These are phyloP conservation scores for Elsinoe ampelina DNA, from an alignment of 2,329 filamentous ascomycete genomes.

Conservation along the genomic window DNA sequence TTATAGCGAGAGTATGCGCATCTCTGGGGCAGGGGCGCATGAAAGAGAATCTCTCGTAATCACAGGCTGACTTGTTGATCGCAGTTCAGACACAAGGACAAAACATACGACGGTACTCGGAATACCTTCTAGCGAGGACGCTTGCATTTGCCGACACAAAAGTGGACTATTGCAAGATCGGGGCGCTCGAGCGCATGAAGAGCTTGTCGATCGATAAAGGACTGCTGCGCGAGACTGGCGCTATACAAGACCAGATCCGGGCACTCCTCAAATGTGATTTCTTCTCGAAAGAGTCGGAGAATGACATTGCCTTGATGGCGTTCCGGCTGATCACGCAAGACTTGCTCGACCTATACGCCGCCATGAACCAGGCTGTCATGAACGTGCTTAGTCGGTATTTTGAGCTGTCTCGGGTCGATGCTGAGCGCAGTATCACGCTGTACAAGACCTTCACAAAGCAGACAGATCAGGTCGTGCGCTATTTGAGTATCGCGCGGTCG, in stretches of 20 bases:
- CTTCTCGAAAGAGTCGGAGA: slow-evolving; percentile 79
- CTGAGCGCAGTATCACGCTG: slow-evolving; percentile 80
- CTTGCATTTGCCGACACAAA: slow-evolving; percentile 75
- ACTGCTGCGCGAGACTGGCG: slow-evolving; percentile 80
- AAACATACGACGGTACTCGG: slow-evolving; percentile 86
- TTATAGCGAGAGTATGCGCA: slow-evolving; percentile 11
- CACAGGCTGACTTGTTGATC: slow-evolving; percentile 29
- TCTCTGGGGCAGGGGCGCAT: slow-evolving; percentile 2
- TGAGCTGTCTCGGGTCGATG: slow-evolving; percentile 92
- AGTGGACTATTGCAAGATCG: slow-evolving; percentile 79
- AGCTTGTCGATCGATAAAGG: slow-evolving; percentile 84
- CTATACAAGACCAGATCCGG: slow-evolving; percentile 77
- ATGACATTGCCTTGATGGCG: slow-evolving; percentile 91
- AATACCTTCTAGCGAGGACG: slow-evolving; percentile 75
- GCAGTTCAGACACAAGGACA: slow-evolving; percentile 86
- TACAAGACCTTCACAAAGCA: slow-evolving; percentile 88
- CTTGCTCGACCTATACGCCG: slow-evolving; percentile 80
- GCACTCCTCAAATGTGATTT: slow-evolving; percentile 85
- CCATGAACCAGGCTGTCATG: slow-evolving; percentile 94
- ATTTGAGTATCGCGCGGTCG: slow-evolving; percentile 74
- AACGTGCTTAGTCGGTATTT: slow-evolving; percentile 96
- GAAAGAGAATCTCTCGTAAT: background rate
- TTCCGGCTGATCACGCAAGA: slow-evolving; percentile 88
- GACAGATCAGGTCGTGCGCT: slow-evolving; percentile 87
- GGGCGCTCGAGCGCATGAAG: slow-evolving; percentile 67